Evolutionary conservation across 257 asterid genomes (phyloP), one percentile per base, ranked within the genome.

Genomic region (Forsythia suspensa): DNA sequence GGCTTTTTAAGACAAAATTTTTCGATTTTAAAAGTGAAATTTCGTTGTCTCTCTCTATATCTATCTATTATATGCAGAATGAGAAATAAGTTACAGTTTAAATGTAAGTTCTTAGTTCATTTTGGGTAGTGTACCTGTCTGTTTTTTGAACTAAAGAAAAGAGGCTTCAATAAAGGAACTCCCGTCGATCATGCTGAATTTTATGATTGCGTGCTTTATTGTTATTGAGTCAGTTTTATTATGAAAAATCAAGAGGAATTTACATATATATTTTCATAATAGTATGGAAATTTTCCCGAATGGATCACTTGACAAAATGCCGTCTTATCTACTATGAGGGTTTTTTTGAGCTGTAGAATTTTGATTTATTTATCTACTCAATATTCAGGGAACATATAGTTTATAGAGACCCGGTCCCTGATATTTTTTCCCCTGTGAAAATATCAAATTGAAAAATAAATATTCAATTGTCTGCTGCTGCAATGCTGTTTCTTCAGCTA

Each of bases 121-220:
- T 37, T 72, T 40, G 74, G 20, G 55, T 39, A 40, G 55, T 40
- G 7, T 41, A 38, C 77, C 51, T 74, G 70, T 74, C 48, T 55
- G 77, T 52, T 55, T 29, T 20, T 21, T 41, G 16, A 63, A 20
- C 38, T 75, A 16, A 8, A 75, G 24, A 63, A 70, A 39, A 57
- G 20, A 15, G 70, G 70, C 78, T 8, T 68, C 42, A 21, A 24
- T 39, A 24, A 15, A 11, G 10, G 15, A 44, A 16, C 18, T 68
- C 55, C 75, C 69, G 8, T 48, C 3, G 11, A 20, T 38, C 10
- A 37, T 68, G 51, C 55, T 20, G 48, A 9, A 16, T 51, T 3
- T 29, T 10, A 41, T 24, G 29, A 39, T 1, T 77, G 42, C 12
- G 36, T 71, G 42, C 12, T 20, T 20, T 20, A 57, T 46, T 70